These are phyloP conservation scores for Gossypium turneri DNA, from an alignment of 345 rosid genomes.

Conservation along the genomic window DNA sequence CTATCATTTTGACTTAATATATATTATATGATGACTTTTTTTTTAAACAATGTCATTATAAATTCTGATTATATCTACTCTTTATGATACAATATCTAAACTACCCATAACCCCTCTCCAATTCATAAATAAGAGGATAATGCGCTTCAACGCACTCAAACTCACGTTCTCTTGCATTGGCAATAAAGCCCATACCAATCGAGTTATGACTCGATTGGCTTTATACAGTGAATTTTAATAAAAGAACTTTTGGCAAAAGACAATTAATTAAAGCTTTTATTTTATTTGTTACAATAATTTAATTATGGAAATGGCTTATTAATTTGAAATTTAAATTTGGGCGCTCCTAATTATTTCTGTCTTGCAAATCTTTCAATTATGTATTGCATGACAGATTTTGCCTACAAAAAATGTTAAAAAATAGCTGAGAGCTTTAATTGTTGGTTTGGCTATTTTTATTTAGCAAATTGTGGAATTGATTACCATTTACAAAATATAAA, in stretches of 20 bases:
- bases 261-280: not conserved
- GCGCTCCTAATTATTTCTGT: not conserved
- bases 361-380: not conserved
- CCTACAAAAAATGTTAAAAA: not conserved
- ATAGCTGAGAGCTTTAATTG: not conserved
- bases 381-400: not conserved
- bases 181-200: too few relatives aligned
- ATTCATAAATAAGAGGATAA: too few relatives aligned
- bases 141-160: fast-evolving
- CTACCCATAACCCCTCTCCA: fast-evolving
- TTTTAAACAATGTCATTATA: too few relatives aligned
- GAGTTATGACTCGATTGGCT: too few relatives aligned
- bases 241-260: not conserved
- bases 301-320: not conserved
- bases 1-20: too few relatives aligned
- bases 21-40: not conserved
- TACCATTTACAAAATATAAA: too few relatives aligned
- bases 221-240: not conserved
- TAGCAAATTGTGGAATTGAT: too few relatives aligned
- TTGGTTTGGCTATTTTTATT: too few relatives aligned
- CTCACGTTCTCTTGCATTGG: too few relatives aligned
- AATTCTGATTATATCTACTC: too few relatives aligned
- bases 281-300: not conserved
- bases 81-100: too few relatives aligned
- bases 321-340: not conserved